Evolutionary conservation across 805 yeast genomes (phyloP), one percentile per base, ranked within the genome.

Genomic region (Tetrapisispora phaffii): DNA sequence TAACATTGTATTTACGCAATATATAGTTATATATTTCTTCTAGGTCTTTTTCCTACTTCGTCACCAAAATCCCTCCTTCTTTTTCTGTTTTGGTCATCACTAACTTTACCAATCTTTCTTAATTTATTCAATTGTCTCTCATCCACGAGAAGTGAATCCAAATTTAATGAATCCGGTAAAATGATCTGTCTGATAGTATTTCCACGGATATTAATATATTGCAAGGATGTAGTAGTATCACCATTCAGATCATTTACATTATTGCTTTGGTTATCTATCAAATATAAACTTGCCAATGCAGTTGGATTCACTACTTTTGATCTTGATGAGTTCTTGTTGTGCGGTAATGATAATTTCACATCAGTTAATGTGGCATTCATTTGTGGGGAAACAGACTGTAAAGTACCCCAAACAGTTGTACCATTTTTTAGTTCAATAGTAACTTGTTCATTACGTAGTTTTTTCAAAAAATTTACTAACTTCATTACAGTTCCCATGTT

Each of bases 361-460:
- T 83, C 84, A 55, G 83, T 79, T 49, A 89, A 64, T 4, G 86
- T 79, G 38, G 89, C 79, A 64, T 89, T 89, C 97, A 89, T 89
- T 50, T 84, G 76, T 23, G 96, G 96, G 2, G 95, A 73, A 34
- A 93, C 95, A 7, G 88, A 77, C 34, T 83, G 77, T 22, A 90
- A 70, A 13, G 89, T 85, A 0, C 97, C 97, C 55, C 84, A 77
- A 6, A 90, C 76, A 5, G 85, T 74, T 4, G 90, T 85, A 34
- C 97, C 97, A 64, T 90, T 87, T 63, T 89, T 90, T 57, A 90
- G 70, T 62, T 89, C 97, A 17, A 89, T 84, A 43, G 90, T 88
- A 1, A 90, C 90, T 42, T 87, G 80, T 65, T 88, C 97, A 46
- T 82, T 80, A 33, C 82, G 77, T 57, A 90, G 69, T 57, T 87